Evolutionary conservation across 106 monocot species (phyloP).

Genomic region (Gastrodia elata): DNA sequence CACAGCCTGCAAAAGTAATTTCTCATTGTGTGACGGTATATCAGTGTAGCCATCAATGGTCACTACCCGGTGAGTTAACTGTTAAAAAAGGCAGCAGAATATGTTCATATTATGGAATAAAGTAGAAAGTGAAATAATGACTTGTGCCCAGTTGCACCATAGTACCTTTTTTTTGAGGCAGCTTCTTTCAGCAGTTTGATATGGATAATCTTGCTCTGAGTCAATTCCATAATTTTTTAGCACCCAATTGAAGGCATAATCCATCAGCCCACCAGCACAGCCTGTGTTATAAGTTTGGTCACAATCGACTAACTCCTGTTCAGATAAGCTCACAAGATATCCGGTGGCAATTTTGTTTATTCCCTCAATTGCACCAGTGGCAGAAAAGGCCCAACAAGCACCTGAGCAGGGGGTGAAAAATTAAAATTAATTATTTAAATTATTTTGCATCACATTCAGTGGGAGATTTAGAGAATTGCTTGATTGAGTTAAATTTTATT

Average conservation of each 20-base stretch:
- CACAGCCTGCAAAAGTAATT: conserved; percentile 66
- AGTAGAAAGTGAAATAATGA: not conserved
- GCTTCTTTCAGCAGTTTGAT: conserved; percentile 32
- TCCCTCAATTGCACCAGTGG: conserved; percentile 97
- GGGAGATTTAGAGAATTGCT: no score
- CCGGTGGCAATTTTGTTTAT: conserved; percentile 90
- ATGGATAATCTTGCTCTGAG: conserved; percentile 86
- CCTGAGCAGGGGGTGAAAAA: conserved; percentile 29
- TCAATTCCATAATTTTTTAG: conserved; percentile 82
- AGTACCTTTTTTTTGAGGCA: conserved; percentile 78
- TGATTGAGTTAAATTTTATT: no score
- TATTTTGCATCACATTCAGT: not conserved
- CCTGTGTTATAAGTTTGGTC: conserved; percentile 74
- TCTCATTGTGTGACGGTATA: conserved; percentile 67
- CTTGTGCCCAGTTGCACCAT: not conserved
- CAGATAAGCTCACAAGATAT: conserved; percentile 86
- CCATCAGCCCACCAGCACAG: conserved; percentile 91
- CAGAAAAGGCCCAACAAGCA: conserved; percentile 97
- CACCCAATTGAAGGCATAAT: conserved; percentile 87
- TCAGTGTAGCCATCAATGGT: conserved; percentile 88
- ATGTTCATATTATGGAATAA: not conserved
- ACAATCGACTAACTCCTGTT: conserved; percentile 91
- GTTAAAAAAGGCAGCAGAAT: conserved; percentile 6
- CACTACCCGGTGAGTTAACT: conserved; percentile 62
- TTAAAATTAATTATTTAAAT: not conserved